Conservation (phyloP, 441 rosid genomes). For the Adansonia rubrostipa region DNA sequence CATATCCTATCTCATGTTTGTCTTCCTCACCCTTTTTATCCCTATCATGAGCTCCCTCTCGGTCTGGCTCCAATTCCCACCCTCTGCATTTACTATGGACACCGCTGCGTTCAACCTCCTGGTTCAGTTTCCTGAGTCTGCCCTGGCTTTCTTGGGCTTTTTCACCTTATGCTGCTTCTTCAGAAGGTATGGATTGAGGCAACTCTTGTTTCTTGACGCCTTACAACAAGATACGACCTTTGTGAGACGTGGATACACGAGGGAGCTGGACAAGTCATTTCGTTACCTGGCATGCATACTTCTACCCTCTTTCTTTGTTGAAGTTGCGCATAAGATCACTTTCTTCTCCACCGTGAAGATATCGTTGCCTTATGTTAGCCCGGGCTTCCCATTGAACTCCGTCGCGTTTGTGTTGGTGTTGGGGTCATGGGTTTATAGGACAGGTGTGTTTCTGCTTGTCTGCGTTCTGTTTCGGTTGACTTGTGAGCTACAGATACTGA, state of each 20-base stretch:
- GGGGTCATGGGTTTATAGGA: conserved; percentile 72
- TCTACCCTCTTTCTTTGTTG: conserved; percentile 66
- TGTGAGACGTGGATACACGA: conserved; percentile 51
- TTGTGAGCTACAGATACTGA: conserved; percentile 80
- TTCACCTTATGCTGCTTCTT: conserved; percentile 60
- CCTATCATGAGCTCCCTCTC: conserved; percentile 52
- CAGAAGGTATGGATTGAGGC: conserved; percentile 51
- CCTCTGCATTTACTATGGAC: conserved; percentile 27
- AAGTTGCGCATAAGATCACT: conserved; percentile 66
- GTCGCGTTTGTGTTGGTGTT: conserved; percentile 56
- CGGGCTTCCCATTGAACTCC: conserved; percentile 46
- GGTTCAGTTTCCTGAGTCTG: conserved; percentile 72
- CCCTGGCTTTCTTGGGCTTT: conserved; percentile 57
- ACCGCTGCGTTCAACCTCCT: conserved; percentile 59
- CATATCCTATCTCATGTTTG: conserved; percentile 50
- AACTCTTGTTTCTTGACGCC: conserved; percentile 68
- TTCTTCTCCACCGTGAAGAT: conserved; percentile 53
- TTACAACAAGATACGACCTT: conserved; percentile 53
- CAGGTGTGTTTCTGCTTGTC: conserved; percentile 65
- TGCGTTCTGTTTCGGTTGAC: conserved; percentile 73
- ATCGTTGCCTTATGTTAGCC: conserved; percentile 40
- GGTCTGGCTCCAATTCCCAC: conserved; percentile 32
- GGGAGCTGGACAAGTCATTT: conserved; percentile 64
- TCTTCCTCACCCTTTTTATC: conserved; percentile 46
- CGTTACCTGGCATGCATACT: conserved; percentile 66